phyloP scores from a whole-genome alignment of 176 grass and related monocot species.

The Carex pumila region DNA sequence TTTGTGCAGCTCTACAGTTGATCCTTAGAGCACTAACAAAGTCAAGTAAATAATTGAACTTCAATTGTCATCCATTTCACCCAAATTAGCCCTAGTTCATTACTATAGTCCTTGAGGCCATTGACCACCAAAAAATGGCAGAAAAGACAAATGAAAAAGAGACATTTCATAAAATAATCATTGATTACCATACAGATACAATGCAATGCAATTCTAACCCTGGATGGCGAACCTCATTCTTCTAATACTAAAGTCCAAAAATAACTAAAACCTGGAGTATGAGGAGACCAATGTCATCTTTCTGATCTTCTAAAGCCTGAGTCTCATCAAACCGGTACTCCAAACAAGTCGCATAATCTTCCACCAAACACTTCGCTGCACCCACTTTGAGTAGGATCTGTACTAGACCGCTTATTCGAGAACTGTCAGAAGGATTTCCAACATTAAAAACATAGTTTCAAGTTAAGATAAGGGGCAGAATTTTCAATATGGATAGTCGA shows the following conservation, averaged over 20 bases:
- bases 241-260: constrained; percentile 12
- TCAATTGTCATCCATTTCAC: background rate
- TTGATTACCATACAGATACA: background rate
- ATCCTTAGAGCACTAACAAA: background rate
- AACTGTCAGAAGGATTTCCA: constrained; percentile 45
- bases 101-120: background rate
- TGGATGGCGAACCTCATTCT: background rate
- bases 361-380: constrained; percentile 61
- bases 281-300: constrained; percentile 80
- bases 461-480: background rate
- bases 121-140: background rate
- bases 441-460: background rate
- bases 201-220: background rate
- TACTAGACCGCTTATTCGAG: constrained; percentile 74
- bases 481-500: background rate
- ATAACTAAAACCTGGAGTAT: constrained; percentile 66
- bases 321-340: constrained; percentile 89
- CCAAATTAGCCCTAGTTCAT: background rate
- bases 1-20: background rate
- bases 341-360: constrained; percentile 94
- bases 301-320: constrained; percentile 66
- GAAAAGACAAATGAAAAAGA: background rate
- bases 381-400: constrained; percentile 75
- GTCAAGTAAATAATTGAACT: background rate
- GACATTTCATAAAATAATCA: background rate